Percentiles rank a stretch among this genome's conserved stretches.
Evolutionary conservation across 1,284 basidiomycete genomes (phyloP).

Genomic region (Neotropicomus parvogracilis): DNA sequence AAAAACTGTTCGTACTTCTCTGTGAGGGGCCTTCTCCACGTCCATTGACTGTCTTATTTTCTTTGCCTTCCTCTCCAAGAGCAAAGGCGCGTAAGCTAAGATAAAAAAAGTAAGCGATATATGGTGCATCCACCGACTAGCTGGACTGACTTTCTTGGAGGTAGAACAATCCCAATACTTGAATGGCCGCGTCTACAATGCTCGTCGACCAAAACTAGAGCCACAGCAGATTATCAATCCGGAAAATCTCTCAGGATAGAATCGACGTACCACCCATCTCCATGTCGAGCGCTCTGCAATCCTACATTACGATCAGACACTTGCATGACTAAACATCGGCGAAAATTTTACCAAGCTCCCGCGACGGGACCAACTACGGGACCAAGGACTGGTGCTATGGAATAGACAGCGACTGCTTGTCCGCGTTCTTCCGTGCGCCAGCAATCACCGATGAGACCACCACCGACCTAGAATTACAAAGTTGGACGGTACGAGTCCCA

Average conservation of each 20-base stretch:
- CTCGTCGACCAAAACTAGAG: slow-evolving; percentile 60
- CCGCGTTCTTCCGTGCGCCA: slow-evolving; percentile 70
- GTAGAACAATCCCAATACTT: slow-evolving; percentile 52
- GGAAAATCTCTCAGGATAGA: neutral
- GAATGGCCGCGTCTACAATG: slow-evolving; percentile 48
- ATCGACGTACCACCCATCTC: slow-evolving; percentile 57
- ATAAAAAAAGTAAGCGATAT: neutral
- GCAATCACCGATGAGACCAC: slow-evolving; percentile 68
- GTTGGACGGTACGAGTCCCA: neutral
- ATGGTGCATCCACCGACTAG: neutral
- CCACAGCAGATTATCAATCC: neutral
- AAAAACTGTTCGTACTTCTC: slow-evolving; percentile 43
- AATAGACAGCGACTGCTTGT: slow-evolving; percentile 64
- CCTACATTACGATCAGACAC: slow-evolving; percentile 31
- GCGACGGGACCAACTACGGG: slow-evolving; percentile 64
- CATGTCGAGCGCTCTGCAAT: slow-evolving; percentile 57
- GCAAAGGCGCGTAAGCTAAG: slow-evolving; percentile 57
- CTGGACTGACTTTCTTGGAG: slow-evolving; percentile 56
- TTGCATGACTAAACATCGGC: fast-evolving
- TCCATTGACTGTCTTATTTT: slow-evolving; percentile 44
- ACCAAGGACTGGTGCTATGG: slow-evolving; percentile 53
- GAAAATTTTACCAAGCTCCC: slow-evolving; percentile 49
- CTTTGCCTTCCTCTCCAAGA: slow-evolving; percentile 59
- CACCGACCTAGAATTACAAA: slow-evolving; percentile 45
- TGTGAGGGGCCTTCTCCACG: slow-evolving; percentile 39